These are phyloP conservation scores for Thinopyrum obtusiflorum DNA, from an alignment of 202 grass and related monocot genomes.

Conservation along the genomic window DNA sequence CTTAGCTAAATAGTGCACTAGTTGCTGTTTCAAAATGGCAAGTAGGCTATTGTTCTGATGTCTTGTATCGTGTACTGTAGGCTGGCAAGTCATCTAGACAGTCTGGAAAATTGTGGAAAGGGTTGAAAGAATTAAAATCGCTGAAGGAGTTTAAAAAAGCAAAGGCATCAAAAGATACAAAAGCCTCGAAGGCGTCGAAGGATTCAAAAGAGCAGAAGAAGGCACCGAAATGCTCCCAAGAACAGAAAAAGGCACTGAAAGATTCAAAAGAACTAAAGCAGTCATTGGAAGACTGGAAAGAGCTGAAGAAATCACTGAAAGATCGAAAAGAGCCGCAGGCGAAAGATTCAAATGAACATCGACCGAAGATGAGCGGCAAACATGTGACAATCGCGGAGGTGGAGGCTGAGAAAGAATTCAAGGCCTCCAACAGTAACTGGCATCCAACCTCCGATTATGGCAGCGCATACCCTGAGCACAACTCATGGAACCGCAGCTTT, in stretches of 20 bases:
- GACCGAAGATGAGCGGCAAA: conserved; percentile 42
- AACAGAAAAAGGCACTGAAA: conserved; percentile 23
- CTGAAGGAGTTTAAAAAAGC: conserved; percentile 31
- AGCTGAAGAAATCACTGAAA: conserved; percentile 30
- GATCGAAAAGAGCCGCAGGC: conserved; percentile 12
- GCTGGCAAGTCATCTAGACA: conserved; percentile 44
- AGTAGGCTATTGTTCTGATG: background rate
- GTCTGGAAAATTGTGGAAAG: conserved; percentile 34
- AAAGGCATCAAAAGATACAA: conserved; percentile 38
- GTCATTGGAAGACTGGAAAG: conserved; percentile 22
- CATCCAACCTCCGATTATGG: conserved; percentile 30
- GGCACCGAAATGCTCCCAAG: conserved; percentile 16
- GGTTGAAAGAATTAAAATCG: conserved; percentile 30
- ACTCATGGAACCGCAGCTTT: conserved; percentile 55
- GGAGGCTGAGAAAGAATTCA: conserved; percentile 48
- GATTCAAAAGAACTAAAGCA: conserved; percentile 17
- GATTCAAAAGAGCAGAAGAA: conserved; percentile 23
- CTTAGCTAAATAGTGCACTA: background rate
- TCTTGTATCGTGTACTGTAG: conserved; percentile 22
- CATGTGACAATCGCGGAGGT: conserved; percentile 47
- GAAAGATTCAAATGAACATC: conserved; percentile 34
- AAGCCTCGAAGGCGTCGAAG: conserved; percentile 25
- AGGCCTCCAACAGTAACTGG: conserved; percentile 31
- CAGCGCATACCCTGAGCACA: conserved; percentile 13
- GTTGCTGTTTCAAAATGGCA: background rate